phyloP scores from a whole-genome alignment of 2,329 filamentous ascomycete species.

The Phyllosticta citriasiana region DNA sequence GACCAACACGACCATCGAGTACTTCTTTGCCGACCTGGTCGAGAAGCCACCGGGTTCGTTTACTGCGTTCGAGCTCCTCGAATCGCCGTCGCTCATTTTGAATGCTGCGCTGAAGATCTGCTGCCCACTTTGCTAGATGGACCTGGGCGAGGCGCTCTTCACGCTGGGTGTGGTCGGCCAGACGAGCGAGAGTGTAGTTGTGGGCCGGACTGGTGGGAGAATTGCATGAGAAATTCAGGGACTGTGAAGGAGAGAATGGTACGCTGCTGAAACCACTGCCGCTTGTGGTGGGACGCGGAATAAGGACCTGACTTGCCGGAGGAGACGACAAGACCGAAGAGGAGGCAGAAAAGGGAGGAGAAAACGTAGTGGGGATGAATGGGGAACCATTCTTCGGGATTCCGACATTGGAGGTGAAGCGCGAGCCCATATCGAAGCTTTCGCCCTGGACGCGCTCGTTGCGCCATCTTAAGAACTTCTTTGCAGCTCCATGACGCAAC shows the following conservation, averaged over 20 bases:
- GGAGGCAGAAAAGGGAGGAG: constrained; percentile 9
- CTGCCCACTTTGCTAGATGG: constrained; percentile 72
- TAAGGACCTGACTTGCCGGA: constrained; percentile 30
- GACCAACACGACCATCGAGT: constrained; percentile 20
- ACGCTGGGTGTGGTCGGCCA: constrained; percentile 48
- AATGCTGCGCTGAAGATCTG: constrained; percentile 67
- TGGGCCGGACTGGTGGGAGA: constrained; percentile 23
- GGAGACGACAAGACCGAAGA: constrained; percentile 26
- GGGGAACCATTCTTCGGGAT: constrained; percentile 20
- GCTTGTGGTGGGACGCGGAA: constrained; percentile 19
- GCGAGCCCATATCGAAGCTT: constrained; percentile 13
- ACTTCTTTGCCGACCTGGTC: constrained; percentile 60
- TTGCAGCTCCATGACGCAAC: constrained; percentile 71
- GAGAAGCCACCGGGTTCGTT: constrained; percentile 61
- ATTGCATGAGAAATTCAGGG: constrained; percentile 21
- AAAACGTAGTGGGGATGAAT: background rate
- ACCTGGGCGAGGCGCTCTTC: constrained; percentile 56
- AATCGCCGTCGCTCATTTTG: constrained; percentile 63
- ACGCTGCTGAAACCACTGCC: constrained; percentile 4
- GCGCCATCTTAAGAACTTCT: constrained; percentile 67
- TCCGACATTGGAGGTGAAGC: constrained; percentile 7
- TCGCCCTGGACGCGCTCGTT: background rate
- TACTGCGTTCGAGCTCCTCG: constrained; percentile 47
- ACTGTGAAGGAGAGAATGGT: constrained; percentile 20
- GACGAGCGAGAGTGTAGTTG: constrained; percentile 33